A percentile compares a stretch with the other conserved stretches of the same genome.
phyloP scores from a whole-genome alignment of 1,284 basidiomycete species.

The Pisolithus thermaeus region DNA sequence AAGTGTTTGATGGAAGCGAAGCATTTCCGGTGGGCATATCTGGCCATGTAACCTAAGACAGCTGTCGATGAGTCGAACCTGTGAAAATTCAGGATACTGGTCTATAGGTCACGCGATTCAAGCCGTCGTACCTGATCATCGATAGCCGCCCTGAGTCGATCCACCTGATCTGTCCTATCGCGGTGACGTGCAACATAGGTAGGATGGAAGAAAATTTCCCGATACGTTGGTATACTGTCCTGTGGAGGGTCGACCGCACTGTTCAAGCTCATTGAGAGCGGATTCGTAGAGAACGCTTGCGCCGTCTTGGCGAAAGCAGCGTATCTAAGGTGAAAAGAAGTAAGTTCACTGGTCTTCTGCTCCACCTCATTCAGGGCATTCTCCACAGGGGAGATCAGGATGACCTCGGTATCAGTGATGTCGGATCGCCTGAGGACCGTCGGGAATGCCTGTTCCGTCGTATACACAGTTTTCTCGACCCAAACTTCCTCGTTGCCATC shows the following conservation, averaged over 20 bases:
- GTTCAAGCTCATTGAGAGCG: conserved; percentile 85
- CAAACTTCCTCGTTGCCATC: conserved; percentile 73
- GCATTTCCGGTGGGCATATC: conserved; percentile 82
- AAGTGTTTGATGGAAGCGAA: conserved; percentile 87
- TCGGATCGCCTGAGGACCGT: conserved; percentile 90
- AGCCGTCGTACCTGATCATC: conserved; percentile 67
- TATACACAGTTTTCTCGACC: conserved; percentile 85
- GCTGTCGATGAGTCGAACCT: conserved; percentile 78
- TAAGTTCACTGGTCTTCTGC: conserved; percentile 71
- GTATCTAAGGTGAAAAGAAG: conserved; percentile 66
- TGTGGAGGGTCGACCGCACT: conserved; percentile 78
- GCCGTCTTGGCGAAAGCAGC: conserved; percentile 71
- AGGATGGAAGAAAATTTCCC: conserved; percentile 70
- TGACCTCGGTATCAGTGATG: conserved; percentile 67
- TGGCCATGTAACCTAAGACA: conserved; percentile 81
- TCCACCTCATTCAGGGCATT: conserved; percentile 80
- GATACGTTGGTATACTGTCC: conserved; percentile 74
- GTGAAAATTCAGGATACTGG: conserved; percentile 6
- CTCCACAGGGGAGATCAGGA: conserved; percentile 85
- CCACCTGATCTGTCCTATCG: conserved; percentile 64
- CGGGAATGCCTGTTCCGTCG: conserved; percentile 87
- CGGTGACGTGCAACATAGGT: conserved; percentile 68
- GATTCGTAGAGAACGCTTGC: conserved; percentile 72
- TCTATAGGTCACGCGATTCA: neutral
- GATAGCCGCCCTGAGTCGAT: conserved; percentile 68